Evolutionary conservation across 1,284 basidiomycete genomes (phyloP).

Genomic region (Ceratobasidium sp.): DNA sequence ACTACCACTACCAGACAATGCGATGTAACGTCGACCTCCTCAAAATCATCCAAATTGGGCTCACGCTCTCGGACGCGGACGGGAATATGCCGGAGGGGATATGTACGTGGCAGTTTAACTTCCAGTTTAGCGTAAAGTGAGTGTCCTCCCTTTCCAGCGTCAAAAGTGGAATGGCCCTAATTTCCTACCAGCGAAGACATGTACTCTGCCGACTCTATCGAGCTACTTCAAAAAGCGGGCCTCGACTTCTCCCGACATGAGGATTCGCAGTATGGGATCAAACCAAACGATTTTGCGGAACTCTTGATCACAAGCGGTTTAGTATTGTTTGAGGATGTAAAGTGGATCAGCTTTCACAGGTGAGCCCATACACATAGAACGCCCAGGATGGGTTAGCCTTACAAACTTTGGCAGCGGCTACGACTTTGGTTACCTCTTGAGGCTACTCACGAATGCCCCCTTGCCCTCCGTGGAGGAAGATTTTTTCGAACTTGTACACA

Average conservation of each 20-base stretch:
- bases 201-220: slow-evolving; percentile 97
- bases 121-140: slow-evolving; percentile 91
- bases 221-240: slow-evolving; percentile 93
- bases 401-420: slow-evolving; percentile 78
- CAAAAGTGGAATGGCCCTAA: not conserved
- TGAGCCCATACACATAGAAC: slow-evolving; percentile 60
- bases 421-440: slow-evolving; percentile 99
- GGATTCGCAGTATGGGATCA: slow-evolving; percentile 83
- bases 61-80: slow-evolving; percentile 94
- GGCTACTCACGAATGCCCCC: slow-evolving; percentile 89
- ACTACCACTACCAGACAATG: slow-evolving; percentile 99
- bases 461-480: slow-evolving; percentile 90
- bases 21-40: slow-evolving; percentile 98
- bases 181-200: slow-evolving; percentile 83
- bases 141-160: slow-evolving; percentile 55
- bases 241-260: slow-evolving; percentile 96
- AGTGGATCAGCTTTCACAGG: slow-evolving; percentile 99
- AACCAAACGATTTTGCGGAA: slow-evolving; percentile 96
- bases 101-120: slow-evolving; percentile 99
- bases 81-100: slow-evolving; percentile 90
- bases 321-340: slow-evolving; percentile 90
- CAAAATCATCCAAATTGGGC: slow-evolving; percentile 97
- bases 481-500: slow-evolving; percentile 89
- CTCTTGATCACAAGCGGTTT: slow-evolving; percentile 96
- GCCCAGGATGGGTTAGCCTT: not conserved